phyloP scores from a whole-genome alignment of 805 yeast species.

The Lipomyces oligophaga region DNA sequence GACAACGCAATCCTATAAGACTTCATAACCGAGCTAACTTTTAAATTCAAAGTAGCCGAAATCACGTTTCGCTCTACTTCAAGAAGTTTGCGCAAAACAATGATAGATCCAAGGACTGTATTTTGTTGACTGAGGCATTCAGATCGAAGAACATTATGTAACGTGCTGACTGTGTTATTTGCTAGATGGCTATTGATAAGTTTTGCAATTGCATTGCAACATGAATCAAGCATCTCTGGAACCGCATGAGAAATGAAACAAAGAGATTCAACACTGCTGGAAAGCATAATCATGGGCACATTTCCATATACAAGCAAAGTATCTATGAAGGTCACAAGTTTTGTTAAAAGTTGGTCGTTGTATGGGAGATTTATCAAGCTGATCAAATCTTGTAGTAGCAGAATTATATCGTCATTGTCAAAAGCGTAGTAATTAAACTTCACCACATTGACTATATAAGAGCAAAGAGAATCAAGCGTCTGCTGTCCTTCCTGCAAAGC shows the following conservation, averaged over 20 bases:
- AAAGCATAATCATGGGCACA: constrained; percentile 44
- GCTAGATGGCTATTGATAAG: constrained; percentile 43
- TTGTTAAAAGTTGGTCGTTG: constrained; percentile 38
- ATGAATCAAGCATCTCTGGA: constrained; percentile 37
- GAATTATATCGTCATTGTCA: constrained; percentile 41
- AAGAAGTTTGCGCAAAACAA: constrained; percentile 34
- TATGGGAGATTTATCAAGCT: constrained; percentile 44
- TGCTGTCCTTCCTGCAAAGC: not conserved
- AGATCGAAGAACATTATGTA: constrained; percentile 37
- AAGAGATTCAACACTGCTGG: constrained; percentile 43
- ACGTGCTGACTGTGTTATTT: constrained; percentile 35
- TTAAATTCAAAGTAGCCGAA: constrained; percentile 33
- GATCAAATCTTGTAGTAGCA: constrained; percentile 39
- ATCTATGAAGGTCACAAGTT: constrained; percentile 44
- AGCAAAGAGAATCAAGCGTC: constrained; percentile 35
- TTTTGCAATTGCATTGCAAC: constrained; percentile 42
- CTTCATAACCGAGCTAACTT: constrained; percentile 37
- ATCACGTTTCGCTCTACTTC: constrained; percentile 32
- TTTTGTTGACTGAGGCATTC: constrained; percentile 4
- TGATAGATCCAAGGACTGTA: constrained; percentile 40
- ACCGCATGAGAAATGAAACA: constrained; percentile 45
- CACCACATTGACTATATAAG: constrained; percentile 43
- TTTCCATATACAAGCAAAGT: constrained; percentile 46
- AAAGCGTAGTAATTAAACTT: constrained; percentile 47
- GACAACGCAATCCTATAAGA: constrained; percentile 38